Conservation (phyloP, 306 rosid species). For the Quercus wislizeni region DNA sequence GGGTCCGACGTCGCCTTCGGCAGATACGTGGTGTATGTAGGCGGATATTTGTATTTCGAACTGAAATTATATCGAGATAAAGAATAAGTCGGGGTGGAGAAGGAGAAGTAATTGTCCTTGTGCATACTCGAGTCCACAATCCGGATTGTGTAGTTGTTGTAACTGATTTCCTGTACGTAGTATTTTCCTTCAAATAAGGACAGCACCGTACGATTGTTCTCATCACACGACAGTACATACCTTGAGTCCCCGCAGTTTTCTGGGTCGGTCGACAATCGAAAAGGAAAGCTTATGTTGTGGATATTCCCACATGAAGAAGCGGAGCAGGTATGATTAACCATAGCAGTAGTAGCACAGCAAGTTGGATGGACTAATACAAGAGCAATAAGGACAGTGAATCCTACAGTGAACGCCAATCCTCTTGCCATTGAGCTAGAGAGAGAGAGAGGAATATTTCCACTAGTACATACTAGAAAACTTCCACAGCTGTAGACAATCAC, state of each 20-base stretch:
- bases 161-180: background rate
- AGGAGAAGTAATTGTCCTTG: background rate
- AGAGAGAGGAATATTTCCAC: too few relatives aligned
- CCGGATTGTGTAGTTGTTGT: conserved; percentile 28
- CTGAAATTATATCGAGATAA: background rate
- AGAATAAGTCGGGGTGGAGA: conserved; percentile 12
- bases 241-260: rapidly evolving
- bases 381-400: background rate
- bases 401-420: background rate
- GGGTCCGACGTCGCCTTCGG: too few relatives aligned
- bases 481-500: too few relatives aligned
- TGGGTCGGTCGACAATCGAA: conserved; percentile 2
- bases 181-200: rapidly evolving
- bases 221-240: too few relatives aligned
- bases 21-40: too few relatives aligned
- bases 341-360: background rate
- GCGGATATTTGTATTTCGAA: too few relatives aligned
- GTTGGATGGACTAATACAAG: background rate
- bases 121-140: conserved; percentile 17
- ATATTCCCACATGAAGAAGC: background rate
- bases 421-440: background rate
- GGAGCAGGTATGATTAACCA: background rate
- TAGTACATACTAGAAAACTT: too few relatives aligned
- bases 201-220: too few relatives aligned
- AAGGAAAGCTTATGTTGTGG: conserved; percentile 23